These are phyloP conservation scores for Eudorina sp. DNA, from an alignment of 139 green algal species.

Conservation along the genomic window DNA sequence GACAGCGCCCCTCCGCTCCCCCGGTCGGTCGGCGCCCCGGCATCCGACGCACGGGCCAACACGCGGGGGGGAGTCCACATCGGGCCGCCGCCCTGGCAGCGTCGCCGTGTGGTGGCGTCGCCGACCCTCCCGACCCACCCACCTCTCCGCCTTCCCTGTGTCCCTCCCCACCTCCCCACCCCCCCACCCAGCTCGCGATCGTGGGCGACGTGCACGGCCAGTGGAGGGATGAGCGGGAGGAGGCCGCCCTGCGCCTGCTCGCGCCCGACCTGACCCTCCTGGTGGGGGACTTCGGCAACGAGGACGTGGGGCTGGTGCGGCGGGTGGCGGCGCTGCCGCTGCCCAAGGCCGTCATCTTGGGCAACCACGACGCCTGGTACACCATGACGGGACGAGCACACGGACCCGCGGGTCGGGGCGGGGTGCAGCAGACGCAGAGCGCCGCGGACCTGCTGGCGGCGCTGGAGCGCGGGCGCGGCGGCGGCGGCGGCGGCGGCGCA, in stretches of 20 bases:
- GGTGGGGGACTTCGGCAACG: conserved; percentile 81
- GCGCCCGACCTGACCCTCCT: conserved; percentile 71
- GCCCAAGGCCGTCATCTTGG: conserved; percentile 72
- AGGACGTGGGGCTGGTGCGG: conserved; percentile 69
- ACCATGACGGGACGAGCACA: background rate
- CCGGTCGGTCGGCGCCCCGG: background rate
- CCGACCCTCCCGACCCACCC: background rate
- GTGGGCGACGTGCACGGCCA: conserved; percentile 81
- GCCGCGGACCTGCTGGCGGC: conserved; percentile 17
- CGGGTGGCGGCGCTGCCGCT: conserved; percentile 54
- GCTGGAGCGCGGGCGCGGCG: background rate
- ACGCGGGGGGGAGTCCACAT: background rate
- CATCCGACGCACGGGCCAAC: background rate
- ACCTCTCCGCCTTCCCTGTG: background rate
- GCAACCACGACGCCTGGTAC: conserved; percentile 77
- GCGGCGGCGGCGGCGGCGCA: background rate
- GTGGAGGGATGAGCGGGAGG: conserved; percentile 60
- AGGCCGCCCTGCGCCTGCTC: conserved; percentile 65
- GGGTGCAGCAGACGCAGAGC: background rate
- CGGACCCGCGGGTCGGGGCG: background rate
- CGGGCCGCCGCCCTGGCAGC: background rate
- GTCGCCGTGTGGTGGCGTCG: background rate
- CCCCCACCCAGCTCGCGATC: conserved; percentile 18
- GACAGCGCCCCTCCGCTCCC: too few relatives aligned
- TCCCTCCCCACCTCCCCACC: background rate